Conservation (phyloP, 202 grass and related monocot species). For the Brachypodium distachyon region DNA sequence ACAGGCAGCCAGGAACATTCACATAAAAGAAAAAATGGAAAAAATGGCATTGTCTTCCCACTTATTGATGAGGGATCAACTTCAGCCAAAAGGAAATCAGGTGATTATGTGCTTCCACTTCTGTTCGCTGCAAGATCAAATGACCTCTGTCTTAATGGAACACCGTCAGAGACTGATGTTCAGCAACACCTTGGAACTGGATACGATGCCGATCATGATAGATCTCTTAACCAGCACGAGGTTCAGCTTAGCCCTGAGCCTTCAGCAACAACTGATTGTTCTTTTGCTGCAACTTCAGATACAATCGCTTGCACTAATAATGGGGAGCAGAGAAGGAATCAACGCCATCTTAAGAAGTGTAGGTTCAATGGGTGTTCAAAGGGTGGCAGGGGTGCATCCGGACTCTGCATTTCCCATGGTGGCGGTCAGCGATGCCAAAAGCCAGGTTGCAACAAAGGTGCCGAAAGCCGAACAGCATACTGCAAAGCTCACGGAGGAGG, state of each 20-base stretch:
- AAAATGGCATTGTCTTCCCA: slow-evolving; percentile 36
- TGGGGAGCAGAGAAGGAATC: slow-evolving; percentile 38
- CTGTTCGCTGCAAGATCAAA: slow-evolving; percentile 65
- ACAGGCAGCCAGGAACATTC: slow-evolving; percentile 3
- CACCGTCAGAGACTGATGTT: not conserved
- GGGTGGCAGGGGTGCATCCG: slow-evolving; percentile 79
- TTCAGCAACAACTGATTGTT: slow-evolving; percentile 58
- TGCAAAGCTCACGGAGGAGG: slow-evolving; percentile 95
- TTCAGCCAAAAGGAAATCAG: slow-evolving; percentile 76
- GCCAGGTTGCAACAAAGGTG: slow-evolving; percentile 81
- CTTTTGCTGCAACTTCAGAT: slow-evolving; percentile 46
- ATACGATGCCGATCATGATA: slow-evolving; percentile 19
- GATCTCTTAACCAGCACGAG: slow-evolving; percentile 9
- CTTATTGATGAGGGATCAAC: slow-evolving; percentile 78
- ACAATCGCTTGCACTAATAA: slow-evolving; percentile 7
- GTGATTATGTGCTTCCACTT: slow-evolving; percentile 63
- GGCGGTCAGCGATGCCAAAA: slow-evolving; percentile 93
- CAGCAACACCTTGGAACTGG: slow-evolving; percentile 23
- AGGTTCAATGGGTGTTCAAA: slow-evolving; percentile 90
- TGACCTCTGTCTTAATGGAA: slow-evolving; percentile 12
- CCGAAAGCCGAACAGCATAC: slow-evolving; percentile 78
- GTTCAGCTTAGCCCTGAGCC: slow-evolving; percentile 48
- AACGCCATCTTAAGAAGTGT: slow-evolving; percentile 80
- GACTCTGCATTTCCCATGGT: slow-evolving; percentile 92
- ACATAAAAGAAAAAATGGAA: slow-evolving; percentile 30